A percentile compares a stretch with the other conserved stretches of the same genome.
Conservation (phyloP, 495 filamentous ascomycete genomes). For the Hapsidospora chrysogenum region DNA sequence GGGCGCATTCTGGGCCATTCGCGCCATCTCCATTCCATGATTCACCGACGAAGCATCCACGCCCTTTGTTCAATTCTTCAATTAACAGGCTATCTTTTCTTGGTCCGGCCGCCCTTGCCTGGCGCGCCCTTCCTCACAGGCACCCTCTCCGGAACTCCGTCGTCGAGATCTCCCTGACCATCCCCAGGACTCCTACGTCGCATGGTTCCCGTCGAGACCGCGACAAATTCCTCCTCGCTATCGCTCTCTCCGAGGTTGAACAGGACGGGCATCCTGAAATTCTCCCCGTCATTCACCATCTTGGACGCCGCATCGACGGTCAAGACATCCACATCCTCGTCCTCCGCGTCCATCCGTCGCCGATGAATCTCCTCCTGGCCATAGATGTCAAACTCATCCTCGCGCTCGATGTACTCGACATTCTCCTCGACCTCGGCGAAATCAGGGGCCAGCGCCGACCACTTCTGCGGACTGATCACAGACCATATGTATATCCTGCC, state of each 20-base stretch:
- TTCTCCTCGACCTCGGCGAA: conserved; percentile 98
- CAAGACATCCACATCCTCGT: conserved; percentile 74
- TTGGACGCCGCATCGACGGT: conserved; percentile 51
- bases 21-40: too few relatives aligned
- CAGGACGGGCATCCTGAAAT: conserved; percentile 76
- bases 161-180: conserved; percentile 22
- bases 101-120: conserved; percentile 9
- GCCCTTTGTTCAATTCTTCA: too few relatives aligned
- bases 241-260: conserved; percentile 60
- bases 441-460: conserved; percentile 92
- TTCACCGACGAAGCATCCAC: too few relatives aligned
- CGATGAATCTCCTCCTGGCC: conserved; percentile 90
- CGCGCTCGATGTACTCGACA: conserved; percentile 83
- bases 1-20: too few relatives aligned
- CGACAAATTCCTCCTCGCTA: conserved; percentile 76
- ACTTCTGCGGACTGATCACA: conserved; percentile 79
- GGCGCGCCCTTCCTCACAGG: conserved; percentile 8
- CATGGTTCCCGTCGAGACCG: conserved; percentile 71
- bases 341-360: conserved; percentile 68
- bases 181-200: conserved; percentile 47
- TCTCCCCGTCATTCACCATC: conserved; percentile 35
- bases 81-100: conserved; percentile 17
- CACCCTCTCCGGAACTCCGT: conserved; percentile 13
- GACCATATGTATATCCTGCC: conserved; percentile 89
- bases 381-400: conserved; percentile 97